Evolutionary conservation across 768 basidiomycete genomes (phyloP), one percentile per base, ranked within the genome.

Genomic region (Pisolithus orientalis): DNA sequence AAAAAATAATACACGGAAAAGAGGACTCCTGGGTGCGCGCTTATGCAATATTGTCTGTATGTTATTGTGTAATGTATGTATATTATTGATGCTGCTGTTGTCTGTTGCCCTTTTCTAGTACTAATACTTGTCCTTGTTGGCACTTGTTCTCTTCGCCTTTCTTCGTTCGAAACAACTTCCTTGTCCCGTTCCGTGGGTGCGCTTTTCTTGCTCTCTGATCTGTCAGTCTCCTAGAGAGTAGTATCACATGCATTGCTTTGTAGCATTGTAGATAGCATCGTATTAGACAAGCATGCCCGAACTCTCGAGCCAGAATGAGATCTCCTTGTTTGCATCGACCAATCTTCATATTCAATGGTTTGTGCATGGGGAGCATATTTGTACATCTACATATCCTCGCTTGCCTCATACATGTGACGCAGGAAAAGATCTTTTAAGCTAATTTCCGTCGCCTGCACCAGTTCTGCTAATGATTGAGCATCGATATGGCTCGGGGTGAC

Each of bases 11-110:
- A 32, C 16, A 6, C n/a, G 29, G 38, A 51, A 50, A 40, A 46
- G 4, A 24, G 50, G 52, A 51, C 45, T 47, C 45, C n/a, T n/a
- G 32, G 46, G 16, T 32, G 21, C 14, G 46, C 44, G 40, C 40
- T 21, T 45, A n/a, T 25, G 28, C 25, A 25, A 28, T 38, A n/a
- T n/a, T 46, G 44, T 49, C 27, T 65, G 61, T 66, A 66, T 63
- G 47, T 66, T 66, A 66, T 66, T 65, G 16, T 63, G 65, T 53
- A 53, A 53, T 28, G 48, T 66, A 66, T 66, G 63, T 65, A 67
- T 66, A 65, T 62, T 48, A 17, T 58, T 52, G 48, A 4, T 40
- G 13, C n/a, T n/a, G 3, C 38, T 51, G 49, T 46, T 40, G 39
- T 45, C 34, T 21, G 32, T 21, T 27, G 27, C 34, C 6, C 4